phyloP scores from a whole-genome alignment of 176 grass and related monocot species.

The Carex scoparia region DNA sequence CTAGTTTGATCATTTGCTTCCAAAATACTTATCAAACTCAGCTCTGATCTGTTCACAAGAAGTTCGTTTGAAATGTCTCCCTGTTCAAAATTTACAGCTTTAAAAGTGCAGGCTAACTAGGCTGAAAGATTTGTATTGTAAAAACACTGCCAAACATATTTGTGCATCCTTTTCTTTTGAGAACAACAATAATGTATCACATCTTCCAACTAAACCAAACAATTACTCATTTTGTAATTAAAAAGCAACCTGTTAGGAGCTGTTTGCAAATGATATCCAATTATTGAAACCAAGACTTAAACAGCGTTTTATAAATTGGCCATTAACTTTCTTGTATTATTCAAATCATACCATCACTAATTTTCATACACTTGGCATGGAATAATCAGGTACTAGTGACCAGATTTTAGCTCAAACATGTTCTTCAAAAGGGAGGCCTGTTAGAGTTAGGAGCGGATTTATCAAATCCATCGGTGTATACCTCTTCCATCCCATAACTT shows the following conservation, averaged over 20 bases:
- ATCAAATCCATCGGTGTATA: background rate
- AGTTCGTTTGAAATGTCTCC: conserved; percentile 17
- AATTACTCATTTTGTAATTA: background rate
- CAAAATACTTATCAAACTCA: conserved; percentile 17
- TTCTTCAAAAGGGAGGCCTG: background rate
- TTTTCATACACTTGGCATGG: background rate
- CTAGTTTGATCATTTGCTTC: conserved; percentile 32
- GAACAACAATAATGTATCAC: background rate
- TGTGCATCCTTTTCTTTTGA: background rate
- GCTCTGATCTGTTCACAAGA: background rate
- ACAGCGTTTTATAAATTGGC: background rate
- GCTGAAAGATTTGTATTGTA: background rate
- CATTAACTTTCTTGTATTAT: background rate
- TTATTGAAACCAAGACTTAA: conserved; percentile 2
- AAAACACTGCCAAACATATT: background rate
- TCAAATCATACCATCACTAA: background rate
- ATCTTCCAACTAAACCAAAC: background rate
- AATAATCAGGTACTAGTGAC: background rate
- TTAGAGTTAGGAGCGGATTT: background rate
- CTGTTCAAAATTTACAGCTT: conserved; percentile 17
- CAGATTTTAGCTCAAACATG: background rate
- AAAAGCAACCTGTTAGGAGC: background rate
- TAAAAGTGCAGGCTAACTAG: background rate
- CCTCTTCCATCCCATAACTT: no score
- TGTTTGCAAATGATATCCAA: background rate